A percentile compares a stretch with the other conserved stretches of the same genome.
Evolutionary conservation across 2,329 filamentous ascomycete species (phyloP).

Genomic region (Pestalotiopsis sp.): DNA sequence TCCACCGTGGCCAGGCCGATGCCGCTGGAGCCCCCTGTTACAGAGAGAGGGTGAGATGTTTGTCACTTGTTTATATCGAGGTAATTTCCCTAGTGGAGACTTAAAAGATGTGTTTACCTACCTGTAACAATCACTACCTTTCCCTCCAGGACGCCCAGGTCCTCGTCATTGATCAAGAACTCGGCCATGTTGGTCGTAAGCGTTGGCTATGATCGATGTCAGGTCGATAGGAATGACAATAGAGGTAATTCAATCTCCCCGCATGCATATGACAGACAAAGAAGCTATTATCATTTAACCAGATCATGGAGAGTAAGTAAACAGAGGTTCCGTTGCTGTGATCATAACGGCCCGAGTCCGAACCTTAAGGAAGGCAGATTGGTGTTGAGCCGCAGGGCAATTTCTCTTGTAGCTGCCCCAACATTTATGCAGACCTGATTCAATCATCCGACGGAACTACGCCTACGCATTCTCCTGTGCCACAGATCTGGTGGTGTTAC

Average conservation of each 20-base stretch:
- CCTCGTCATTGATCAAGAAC: conserved; percentile 45
- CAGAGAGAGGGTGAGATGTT: background rate
- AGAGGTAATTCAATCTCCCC: too few species aligned
- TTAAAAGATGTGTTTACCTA: conserved; percentile 21
- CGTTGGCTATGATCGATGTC: too few species aligned
- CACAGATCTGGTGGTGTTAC: too few species aligned
- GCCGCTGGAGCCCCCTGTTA: conserved; percentile 57
- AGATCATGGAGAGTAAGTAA: background rate
- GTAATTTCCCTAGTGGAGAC: background rate
- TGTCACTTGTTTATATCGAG: background rate
- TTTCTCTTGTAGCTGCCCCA: too few species aligned
- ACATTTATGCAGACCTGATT: too few species aligned
- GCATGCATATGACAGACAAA: too few species aligned
- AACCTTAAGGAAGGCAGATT: background rate
- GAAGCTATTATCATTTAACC: background rate
- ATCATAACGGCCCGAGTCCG: background rate
- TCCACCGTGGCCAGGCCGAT: conserved; percentile 60
- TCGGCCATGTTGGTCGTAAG: conserved; percentile 38
- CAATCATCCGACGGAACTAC: too few species aligned
- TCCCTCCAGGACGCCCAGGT: conserved; percentile 43
- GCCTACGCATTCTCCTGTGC: too few species aligned
- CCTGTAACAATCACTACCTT: conserved; percentile 56
- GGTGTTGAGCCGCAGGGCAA: background rate
- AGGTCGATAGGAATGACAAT: too few species aligned
- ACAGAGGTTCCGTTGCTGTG: background rate